phyloP scores from a whole-genome alignment of 2,329 filamentous ascomycete genomes.

The Cladosporium sp. region DNA sequence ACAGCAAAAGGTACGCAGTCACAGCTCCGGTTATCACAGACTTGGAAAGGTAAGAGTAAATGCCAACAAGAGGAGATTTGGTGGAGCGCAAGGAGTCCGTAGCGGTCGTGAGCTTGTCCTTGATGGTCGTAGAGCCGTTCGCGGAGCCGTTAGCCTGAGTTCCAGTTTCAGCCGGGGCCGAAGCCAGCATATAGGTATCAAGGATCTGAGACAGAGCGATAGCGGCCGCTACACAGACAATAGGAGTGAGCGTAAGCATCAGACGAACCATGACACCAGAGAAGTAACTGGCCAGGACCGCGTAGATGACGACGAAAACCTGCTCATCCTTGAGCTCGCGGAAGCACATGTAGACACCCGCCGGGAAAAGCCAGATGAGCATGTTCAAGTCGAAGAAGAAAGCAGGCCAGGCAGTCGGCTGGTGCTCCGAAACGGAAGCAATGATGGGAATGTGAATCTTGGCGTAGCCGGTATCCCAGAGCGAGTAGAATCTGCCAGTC shows the following conservation, averaged over 20 bases:
- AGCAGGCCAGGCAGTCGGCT: slow-evolving; percentile 96
- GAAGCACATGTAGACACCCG: slow-evolving; percentile 98
- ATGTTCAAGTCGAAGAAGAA: slow-evolving; percentile 99
- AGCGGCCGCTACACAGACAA: slow-evolving; percentile 91
- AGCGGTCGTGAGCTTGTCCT: slow-evolving; percentile 51
- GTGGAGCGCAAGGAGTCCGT: slow-evolving; percentile 61
- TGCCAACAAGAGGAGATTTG: slow-evolving; percentile 68
- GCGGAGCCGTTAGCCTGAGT: slow-evolving; percentile 37
- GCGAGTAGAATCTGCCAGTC: slow-evolving; percentile 97
- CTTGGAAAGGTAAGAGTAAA: slow-evolving; percentile 78
- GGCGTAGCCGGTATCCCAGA: slow-evolving; percentile 97
- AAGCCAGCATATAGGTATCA: slow-evolving; percentile 70
- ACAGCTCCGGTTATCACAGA: slow-evolving; percentile 65
- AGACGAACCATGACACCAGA: slow-evolving; percentile 98
- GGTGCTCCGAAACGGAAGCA: slow-evolving; percentile 98
- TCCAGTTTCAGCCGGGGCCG: slow-evolving; percentile 50
- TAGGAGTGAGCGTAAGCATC: slow-evolving; percentile 93
- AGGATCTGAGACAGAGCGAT: slow-evolving; percentile 82
- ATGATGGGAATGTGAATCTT: slow-evolving; percentile 99
- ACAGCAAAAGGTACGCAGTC: slow-evolving; percentile 77
- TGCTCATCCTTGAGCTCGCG: slow-evolving; percentile 89
- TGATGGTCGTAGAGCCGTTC: slow-evolving; percentile 38
- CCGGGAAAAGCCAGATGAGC: slow-evolving; percentile 98
- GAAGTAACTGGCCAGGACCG: slow-evolving; percentile 96
- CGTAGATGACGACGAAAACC: slow-evolving; percentile 95